These are phyloP conservation scores for Phaseolus lunatus DNA, from an alignment of 306 rosid species.

Conservation along the genomic window DNA sequence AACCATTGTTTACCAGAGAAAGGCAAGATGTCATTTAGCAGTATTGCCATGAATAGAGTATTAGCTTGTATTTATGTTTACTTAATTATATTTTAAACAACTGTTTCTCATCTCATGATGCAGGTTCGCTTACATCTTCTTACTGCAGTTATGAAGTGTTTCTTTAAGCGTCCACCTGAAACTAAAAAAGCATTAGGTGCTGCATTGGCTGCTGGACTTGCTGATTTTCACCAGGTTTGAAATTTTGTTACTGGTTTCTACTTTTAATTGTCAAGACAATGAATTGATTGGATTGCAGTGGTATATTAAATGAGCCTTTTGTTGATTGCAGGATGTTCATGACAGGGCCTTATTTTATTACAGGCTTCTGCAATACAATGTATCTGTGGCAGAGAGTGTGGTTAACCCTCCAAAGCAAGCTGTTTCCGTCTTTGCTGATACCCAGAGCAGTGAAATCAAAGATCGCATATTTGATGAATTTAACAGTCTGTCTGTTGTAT, in stretches of 20 bases:
- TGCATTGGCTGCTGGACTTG: conserved; percentile 93
- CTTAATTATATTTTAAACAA: conserved; percentile 36
- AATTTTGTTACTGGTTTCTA: conserved; percentile 26
- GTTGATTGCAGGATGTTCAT: conserved; percentile 91
- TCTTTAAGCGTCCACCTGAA: conserved; percentile 98
- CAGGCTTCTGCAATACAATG: conserved; percentile 87
- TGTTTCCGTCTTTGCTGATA: conserved; percentile 99
- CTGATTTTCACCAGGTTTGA: conserved; percentile 93
- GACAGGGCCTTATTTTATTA: conserved; percentile 97
- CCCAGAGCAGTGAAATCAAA: conserved; percentile 97
- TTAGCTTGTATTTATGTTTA: conserved; percentile 31
- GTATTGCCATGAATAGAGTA: background rate
- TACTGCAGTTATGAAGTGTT: conserved; percentile 98
- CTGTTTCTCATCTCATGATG: conserved; percentile 50
- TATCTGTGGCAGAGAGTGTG: conserved; percentile 82
- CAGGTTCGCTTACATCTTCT: conserved; percentile 99
- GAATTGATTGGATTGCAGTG: conserved; percentile 21
- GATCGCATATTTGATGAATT: conserved; percentile 98
- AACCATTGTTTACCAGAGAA: background rate
- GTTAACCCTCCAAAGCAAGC: conserved; percentile 99
- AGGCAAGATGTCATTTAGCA: conserved; percentile 14
- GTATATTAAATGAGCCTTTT: conserved; percentile 51
- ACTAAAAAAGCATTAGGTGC: conserved; percentile 91
- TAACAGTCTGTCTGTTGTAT: conserved; percentile 94
- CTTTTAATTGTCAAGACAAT: conserved; percentile 32